A percentile compares a stretch with the other conserved stretches of the same genome.
Evolutionary conservation across 495 filamentous ascomycete genomes (phyloP).

Genomic region (Annulohypoxylon nitens): DNA sequence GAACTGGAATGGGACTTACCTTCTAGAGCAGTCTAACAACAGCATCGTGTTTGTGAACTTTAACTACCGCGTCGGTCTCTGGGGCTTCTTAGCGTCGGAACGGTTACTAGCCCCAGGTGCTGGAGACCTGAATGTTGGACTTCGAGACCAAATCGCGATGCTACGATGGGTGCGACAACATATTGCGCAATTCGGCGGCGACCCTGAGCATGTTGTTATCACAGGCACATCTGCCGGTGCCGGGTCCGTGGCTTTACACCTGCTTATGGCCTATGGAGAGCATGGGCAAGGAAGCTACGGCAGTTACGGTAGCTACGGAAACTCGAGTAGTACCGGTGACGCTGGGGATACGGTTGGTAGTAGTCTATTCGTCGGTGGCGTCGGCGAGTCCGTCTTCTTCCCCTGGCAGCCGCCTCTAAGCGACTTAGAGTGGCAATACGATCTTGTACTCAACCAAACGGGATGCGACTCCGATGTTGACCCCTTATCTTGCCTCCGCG

Average conservation of each 20-base stretch:
- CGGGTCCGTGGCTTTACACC: slow-evolving; percentile 73
- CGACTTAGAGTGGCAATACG: slow-evolving; percentile 62
- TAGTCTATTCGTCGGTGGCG: slow-evolving; percentile 56
- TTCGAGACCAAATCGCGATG: slow-evolving; percentile 76
- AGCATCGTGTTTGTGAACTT: slow-evolving; percentile 79
- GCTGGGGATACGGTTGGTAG: background rate
- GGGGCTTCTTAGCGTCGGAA: slow-evolving; percentile 77
- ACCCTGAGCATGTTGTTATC: slow-evolving; percentile 79
- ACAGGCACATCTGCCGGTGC: slow-evolving; percentile 79
- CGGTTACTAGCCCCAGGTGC: slow-evolving; percentile 63
- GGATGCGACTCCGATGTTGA: slow-evolving; percentile 45
- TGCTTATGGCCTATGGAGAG: slow-evolving; percentile 68
- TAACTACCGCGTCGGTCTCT: slow-evolving; percentile 80
- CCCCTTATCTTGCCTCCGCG: slow-evolving; percentile 65
- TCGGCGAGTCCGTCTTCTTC: slow-evolving; percentile 61
- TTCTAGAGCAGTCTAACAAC: slow-evolving; percentile 69
- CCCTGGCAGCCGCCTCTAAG: slow-evolving; percentile 55
- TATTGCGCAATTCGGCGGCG: slow-evolving; percentile 78
- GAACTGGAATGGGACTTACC: slow-evolving; percentile 73
- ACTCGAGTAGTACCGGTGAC: slow-evolving; percentile 17
- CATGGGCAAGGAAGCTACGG: slow-evolving; percentile 25
- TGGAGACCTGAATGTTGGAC: slow-evolving; percentile 73
- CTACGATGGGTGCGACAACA: slow-evolving; percentile 78
- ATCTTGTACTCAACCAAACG: slow-evolving; percentile 46
- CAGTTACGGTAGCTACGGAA: background rate